Conservation (phyloP, 345 rosid genomes). For the Eucalyptus albens region DNA sequence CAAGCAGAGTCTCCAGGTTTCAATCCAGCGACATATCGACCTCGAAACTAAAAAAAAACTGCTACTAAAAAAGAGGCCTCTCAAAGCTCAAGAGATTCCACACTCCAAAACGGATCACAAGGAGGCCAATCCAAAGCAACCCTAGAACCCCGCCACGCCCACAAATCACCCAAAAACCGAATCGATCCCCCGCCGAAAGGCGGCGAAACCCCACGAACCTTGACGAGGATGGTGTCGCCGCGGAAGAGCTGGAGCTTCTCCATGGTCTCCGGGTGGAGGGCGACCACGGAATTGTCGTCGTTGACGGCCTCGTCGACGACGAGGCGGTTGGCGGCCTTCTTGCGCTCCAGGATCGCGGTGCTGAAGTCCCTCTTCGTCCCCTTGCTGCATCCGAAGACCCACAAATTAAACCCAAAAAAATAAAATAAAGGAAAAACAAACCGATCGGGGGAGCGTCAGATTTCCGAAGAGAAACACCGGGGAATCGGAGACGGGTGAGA, state of each 20-base stretch:
- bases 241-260: slow-evolving; percentile 98
- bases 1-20: not conserved
- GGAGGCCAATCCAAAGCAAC: not conserved
- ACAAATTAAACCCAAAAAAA: not conserved
- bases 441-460: not conserved
- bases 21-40: not conserved
- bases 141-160: not conserved
- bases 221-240: slow-evolving; percentile 83
- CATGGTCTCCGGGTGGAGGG: slow-evolving; percentile 84
- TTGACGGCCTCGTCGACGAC: slow-evolving; percentile 84
- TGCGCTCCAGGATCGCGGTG: slow-evolving; percentile 85
- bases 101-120: not conserved
- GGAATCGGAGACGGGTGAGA: not conserved
- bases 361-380: slow-evolving; percentile 83
- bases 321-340: slow-evolving; percentile 82
- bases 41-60: not conserved
- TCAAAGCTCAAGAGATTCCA: not conserved
- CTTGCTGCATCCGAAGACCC: slow-evolving; percentile 18
- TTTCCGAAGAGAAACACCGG: not conserved
- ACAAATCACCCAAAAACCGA: not conserved
- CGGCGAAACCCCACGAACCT: slow-evolving; percentile 25
- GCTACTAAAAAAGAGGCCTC: not conserved
- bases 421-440: not conserved
- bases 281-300: slow-evolving; percentile 89
- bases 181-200: not conserved